phyloP scores from a whole-genome alignment of 495 filamentous ascomycete genomes.

The Lindgomyces ingoldianus region DNA sequence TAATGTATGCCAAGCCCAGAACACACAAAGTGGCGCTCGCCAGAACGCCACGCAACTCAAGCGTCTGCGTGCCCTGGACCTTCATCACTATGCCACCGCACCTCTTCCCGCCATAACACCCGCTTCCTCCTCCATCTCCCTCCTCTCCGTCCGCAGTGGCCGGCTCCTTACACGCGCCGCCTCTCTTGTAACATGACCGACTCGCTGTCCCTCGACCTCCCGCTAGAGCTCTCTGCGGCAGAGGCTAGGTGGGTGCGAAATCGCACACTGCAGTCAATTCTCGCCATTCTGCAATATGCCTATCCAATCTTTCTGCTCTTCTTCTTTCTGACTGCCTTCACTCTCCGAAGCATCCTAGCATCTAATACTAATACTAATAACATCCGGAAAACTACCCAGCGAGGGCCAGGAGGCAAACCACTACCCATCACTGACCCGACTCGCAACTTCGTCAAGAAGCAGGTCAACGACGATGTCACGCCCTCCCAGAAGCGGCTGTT shows the following conservation, averaged over 20 bases:
- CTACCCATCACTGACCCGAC: constrained; percentile 60
- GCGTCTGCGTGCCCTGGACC: background rate
- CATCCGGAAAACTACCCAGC: constrained; percentile 43
- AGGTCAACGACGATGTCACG: constrained; percentile 56
- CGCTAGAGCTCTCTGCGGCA: background rate
- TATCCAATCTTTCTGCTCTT: constrained; percentile 68
- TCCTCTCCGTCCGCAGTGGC: background rate
- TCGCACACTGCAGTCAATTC: background rate
- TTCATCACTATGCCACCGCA: background rate
- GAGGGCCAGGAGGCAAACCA: constrained; percentile 79
- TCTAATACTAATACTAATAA: constrained; percentile 39
- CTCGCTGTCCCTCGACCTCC: background rate
- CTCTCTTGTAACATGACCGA: background rate
- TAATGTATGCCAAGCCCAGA: background rate
- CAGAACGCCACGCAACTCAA: too few relatives aligned
- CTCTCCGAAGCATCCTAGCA: constrained; percentile 61
- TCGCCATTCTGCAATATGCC: constrained; percentile 49
- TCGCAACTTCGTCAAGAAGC: constrained; percentile 49
- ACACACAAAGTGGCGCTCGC: too few relatives aligned
- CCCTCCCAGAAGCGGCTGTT: constrained; percentile 65
- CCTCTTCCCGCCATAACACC: background rate
- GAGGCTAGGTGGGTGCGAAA: background rate
- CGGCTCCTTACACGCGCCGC: background rate
- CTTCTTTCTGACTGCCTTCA: constrained; percentile 67
- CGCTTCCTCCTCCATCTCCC: background rate